These are phyloP conservation scores for Phytophthora ohioensis DNA, from an alignment of 352 stramenopile species.

Conservation along the genomic window DNA sequence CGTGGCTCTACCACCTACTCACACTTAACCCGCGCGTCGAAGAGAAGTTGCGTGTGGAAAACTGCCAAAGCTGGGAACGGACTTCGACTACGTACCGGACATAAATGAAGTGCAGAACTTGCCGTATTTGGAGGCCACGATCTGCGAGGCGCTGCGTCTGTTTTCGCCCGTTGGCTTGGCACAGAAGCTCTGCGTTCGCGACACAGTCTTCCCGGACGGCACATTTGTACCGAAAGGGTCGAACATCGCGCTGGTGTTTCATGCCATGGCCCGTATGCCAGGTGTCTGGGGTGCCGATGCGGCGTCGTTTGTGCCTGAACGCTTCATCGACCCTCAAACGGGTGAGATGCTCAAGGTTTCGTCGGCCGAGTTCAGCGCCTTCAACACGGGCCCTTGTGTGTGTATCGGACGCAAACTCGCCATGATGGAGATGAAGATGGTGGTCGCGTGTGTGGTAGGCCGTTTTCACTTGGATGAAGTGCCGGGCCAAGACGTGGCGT, in stretches of 20 bases:
- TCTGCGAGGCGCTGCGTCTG: slow-evolving; percentile 55
- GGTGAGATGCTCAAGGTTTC: slow-evolving; percentile 44
- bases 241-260: slow-evolving; percentile 44
- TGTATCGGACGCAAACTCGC: slow-evolving; percentile 57
- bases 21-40: slow-evolving; percentile 51
- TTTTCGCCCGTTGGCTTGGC: slow-evolving; percentile 50
- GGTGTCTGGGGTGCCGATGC: slow-evolving; percentile 54
- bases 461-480: slow-evolving; percentile 57
- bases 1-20: slow-evolving; percentile 56
- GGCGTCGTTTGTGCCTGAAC: slow-evolving; percentile 47
- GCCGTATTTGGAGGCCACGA: slow-evolving; percentile 47
- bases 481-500: slow-evolving; percentile 48
- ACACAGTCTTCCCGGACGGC: slow-evolving; percentile 57
- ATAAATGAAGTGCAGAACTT: slow-evolving; percentile 36
- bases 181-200: slow-evolving; percentile 42
- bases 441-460: slow-evolving; percentile 55
- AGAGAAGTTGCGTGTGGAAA: slow-evolving; percentile 35
- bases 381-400: slow-evolving; percentile 46
- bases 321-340: slow-evolving; percentile 45
- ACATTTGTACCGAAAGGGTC: slow-evolving; percentile 52
- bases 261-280: slow-evolving; percentile 49
- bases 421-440: slow-evolving; percentile 86
- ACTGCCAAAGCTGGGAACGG: slow-evolving; percentile 36
- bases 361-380: slow-evolving; percentile 41
- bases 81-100: slow-evolving; percentile 33